phyloP scores from a whole-genome alignment of 2,329 filamentous ascomycete genomes.

The Neopestalotiopsis clavispora region DNA sequence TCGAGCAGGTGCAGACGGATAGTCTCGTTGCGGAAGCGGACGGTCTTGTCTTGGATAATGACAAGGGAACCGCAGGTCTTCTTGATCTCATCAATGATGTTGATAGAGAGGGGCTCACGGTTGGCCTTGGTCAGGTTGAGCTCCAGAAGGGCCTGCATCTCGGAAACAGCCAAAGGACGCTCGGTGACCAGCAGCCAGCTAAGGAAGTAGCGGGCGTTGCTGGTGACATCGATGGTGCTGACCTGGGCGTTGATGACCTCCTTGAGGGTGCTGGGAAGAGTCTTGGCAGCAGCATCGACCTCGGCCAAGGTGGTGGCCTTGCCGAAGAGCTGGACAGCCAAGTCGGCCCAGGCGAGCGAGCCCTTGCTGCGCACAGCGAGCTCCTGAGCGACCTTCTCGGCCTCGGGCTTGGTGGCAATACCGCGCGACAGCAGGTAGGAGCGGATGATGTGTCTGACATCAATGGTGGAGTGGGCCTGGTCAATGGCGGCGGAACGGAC shows the following conservation, averaged over 20 bases:
- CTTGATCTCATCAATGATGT: conserved; percentile 24
- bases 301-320: not conserved
- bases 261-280: not conserved
- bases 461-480: not conserved
- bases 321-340: not conserved
- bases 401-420: not conserved
- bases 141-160: conserved; percentile 26
- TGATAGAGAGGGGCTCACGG: conserved; percentile 23
- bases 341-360: not conserved
- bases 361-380: not conserved
- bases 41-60: conserved; percentile 23
- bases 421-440: not conserved
- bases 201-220: conserved; percentile 16
- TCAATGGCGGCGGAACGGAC: not conserved
- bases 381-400: not conserved
- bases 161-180: conserved; percentile 22
- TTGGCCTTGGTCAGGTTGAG: conserved; percentile 19
- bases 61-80: conserved; percentile 23
- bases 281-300: not conserved
- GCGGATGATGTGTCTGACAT: not conserved
- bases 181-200: conserved; percentile 23
- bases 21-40: conserved; percentile 25
- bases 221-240: not conserved
- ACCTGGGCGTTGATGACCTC: not conserved
- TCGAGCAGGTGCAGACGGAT: conserved; percentile 24